Conservation (phyloP, 495 filamentous ascomycete genomes). For the Talaromyces adpressus region DNA sequence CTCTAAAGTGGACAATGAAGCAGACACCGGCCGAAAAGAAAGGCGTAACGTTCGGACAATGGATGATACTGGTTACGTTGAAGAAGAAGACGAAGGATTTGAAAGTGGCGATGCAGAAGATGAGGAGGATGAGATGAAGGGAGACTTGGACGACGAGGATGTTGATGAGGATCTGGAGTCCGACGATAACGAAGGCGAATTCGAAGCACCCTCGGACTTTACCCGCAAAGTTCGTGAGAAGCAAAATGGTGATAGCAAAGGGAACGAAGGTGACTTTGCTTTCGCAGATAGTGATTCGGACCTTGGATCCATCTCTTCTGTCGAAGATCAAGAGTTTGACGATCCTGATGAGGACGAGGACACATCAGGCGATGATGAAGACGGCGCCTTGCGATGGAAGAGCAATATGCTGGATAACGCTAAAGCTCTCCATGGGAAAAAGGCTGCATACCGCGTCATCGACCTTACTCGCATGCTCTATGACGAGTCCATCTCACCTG, state of each 20-base stretch:
- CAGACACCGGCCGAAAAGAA: slow-evolving; percentile 61
- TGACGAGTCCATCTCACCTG: slow-evolving; percentile 67
- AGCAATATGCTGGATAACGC: slow-evolving; percentile 74
- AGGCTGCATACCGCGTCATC: slow-evolving; percentile 60
- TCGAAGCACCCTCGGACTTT: slow-evolving; percentile 38
- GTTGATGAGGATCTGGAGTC: slow-evolving; percentile 23
- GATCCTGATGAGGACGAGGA: slow-evolving; percentile 47
- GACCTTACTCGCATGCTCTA: slow-evolving; percentile 87
- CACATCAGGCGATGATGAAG: slow-evolving; percentile 49
- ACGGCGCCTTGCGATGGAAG: slow-evolving; percentile 73
- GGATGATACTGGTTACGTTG: slow-evolving; percentile 42
- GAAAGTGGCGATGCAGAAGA: slow-evolving; percentile 55
- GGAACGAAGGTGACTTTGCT: slow-evolving; percentile 58
- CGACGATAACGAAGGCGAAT: slow-evolving; percentile 30
- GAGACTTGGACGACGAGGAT: slow-evolving; percentile 25
- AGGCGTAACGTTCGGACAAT: slow-evolving; percentile 59
- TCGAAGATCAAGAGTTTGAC: slow-evolving; percentile 54
- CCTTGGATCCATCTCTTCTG: slow-evolving; percentile 79
- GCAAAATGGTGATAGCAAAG: slow-evolving; percentile 33
- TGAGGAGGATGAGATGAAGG: slow-evolving; percentile 42
- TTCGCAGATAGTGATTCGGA: slow-evolving; percentile 97
- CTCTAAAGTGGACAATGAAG: slow-evolving; percentile 49
- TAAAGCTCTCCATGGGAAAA: slow-evolving; percentile 58
- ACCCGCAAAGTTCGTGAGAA: slow-evolving; percentile 34
- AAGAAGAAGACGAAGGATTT: slow-evolving; percentile 53